Evolutionary conservation across 495 filamentous ascomycete genomes (phyloP), one percentile per base, ranked within the genome.

Genomic region (Penicillium malachiteum): DNA sequence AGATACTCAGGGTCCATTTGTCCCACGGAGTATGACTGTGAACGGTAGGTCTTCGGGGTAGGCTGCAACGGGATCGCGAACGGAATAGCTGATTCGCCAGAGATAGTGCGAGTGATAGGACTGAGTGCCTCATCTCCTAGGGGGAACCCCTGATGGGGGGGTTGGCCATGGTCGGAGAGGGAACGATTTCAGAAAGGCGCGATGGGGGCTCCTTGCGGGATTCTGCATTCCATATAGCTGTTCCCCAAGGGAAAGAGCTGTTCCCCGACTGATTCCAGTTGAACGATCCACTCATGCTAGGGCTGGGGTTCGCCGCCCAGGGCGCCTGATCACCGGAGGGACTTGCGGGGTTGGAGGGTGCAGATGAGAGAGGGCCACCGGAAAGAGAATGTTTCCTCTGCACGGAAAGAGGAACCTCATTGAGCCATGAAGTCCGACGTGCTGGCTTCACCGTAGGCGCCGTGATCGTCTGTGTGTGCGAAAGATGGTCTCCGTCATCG

Each of bases 21-120:
- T 21, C 94, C 94, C 30, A 96, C 92, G 2, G 93, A 97, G 68
- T 97, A 97, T 5, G 94, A 98, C 73, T 96, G 90, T 12, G 94
- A 98, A 32, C 94, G 88, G 64, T 95, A 95, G 2, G 89, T 93
- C 65, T 96, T 94, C 9, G 88, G 89, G 0, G 91, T 94, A 4
- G 92, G 92, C 56, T 96, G 90, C 12, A 97, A 76, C 3, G 92
- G 92, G 55, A 96, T 96, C 6, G 89, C 82, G 56, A 97, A 95
- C 12, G 92, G 92, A 54, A 96, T 90, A 13, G 73, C 64, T 5
- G 79, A 71, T 53, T 90, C 87, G 7, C 84, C 78, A 40, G 78
- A 71, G 40, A 75, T 76, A 3, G 80, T 80, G 37, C 78, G 74
- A 53, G 77, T 75, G 18, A 82, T 76, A 7, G 83, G 81, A 51